These are phyloP conservation scores for Saccharomyces hybrid DNA, from an alignment of 1,139 yeast species.

Conservation along the genomic window DNA sequence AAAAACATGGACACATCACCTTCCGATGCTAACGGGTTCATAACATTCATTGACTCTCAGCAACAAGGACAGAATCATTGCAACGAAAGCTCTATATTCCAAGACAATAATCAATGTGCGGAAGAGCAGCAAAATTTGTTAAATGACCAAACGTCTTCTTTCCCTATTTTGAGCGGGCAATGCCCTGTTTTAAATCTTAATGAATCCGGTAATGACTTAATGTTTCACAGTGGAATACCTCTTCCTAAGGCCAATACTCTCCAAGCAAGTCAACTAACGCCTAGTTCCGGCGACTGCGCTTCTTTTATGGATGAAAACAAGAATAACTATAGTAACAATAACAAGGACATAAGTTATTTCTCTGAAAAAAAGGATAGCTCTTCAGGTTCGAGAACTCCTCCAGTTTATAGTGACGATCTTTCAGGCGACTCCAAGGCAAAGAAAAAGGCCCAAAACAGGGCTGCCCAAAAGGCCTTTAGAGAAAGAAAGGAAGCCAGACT, in stretches of 20 bases:
- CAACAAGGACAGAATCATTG: neutral
- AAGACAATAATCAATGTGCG: neutral
- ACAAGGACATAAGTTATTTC: neutral
- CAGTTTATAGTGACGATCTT: neutral
- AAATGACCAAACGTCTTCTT: neutral
- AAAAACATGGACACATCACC: too few relatives aligned
- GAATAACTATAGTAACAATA: neutral
- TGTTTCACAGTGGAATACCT: neutral
- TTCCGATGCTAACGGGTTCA: neutral
- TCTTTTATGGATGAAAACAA: neutral
- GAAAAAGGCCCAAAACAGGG: slow-evolving; percentile 77
- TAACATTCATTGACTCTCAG: neutral
- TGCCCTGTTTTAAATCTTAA: neutral
- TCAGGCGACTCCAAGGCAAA: slow-evolving; percentile 30
- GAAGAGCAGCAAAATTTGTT: neutral
- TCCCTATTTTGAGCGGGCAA: neutral
- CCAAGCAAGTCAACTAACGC: neutral
- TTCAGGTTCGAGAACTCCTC: neutral
- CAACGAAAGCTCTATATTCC: neutral
- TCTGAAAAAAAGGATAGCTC: neutral
- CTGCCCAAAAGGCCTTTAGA: slow-evolving; percentile 48
- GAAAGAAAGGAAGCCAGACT: slow-evolving; percentile 59
- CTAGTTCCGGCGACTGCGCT: neutral
- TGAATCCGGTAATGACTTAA: neutral
- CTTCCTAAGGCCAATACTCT: neutral